phyloP scores from a whole-genome alignment of 2,329 filamentous ascomycete species.

The Epichloe gansuensis region DNA sequence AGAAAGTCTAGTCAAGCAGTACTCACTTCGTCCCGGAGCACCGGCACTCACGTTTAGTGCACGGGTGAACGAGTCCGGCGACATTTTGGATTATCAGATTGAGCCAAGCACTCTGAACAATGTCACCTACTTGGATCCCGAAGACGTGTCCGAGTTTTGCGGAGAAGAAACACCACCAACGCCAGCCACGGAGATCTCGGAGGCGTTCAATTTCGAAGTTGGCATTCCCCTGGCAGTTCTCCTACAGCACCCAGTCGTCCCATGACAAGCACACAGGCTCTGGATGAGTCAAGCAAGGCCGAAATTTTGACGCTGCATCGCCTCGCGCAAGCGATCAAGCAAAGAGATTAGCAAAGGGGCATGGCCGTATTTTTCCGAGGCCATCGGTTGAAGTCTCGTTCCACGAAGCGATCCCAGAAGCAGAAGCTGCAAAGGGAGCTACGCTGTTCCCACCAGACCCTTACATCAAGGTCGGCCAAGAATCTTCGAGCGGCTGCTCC shows the following conservation, averaged over 20 bases:
- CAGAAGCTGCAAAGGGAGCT: conserved; percentile 3
- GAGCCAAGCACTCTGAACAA: conserved; percentile 40
- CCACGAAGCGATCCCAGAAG: conserved; percentile 16
- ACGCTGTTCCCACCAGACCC: conserved; percentile 33
- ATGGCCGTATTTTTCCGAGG: conserved; percentile 32
- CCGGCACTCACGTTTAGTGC: conserved; percentile 52
- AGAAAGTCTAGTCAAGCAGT: conserved; percentile 31
- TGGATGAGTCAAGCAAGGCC: conserved; percentile 29
- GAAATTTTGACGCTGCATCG: conserved; percentile 36
- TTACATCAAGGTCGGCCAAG: conserved; percentile 29
- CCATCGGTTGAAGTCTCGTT: conserved; percentile 33
- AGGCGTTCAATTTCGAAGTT: conserved; percentile 17
- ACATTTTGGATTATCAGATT: conserved; percentile 41
- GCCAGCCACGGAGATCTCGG: background rate
- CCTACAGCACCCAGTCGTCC: conserved; percentile 21
- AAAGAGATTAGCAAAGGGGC: conserved; percentile 35
- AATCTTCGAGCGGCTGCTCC: conserved; percentile 19
- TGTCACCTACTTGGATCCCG: conserved; percentile 45
- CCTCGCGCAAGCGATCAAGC: conserved; percentile 34
- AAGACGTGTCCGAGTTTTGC: conserved; percentile 33
- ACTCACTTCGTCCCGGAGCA: conserved; percentile 40
- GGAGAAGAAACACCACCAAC: conserved; percentile 19
- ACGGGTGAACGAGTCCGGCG: conserved; percentile 39
- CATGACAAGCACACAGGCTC: conserved; percentile 30
- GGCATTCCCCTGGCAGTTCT: conserved; percentile 12